A percentile compares a stretch with the other conserved stretches of the same genome.
Conservation (phyloP, 2,329 filamentous ascomycete genomes). For the Diaporthe citrichinensis region DNA sequence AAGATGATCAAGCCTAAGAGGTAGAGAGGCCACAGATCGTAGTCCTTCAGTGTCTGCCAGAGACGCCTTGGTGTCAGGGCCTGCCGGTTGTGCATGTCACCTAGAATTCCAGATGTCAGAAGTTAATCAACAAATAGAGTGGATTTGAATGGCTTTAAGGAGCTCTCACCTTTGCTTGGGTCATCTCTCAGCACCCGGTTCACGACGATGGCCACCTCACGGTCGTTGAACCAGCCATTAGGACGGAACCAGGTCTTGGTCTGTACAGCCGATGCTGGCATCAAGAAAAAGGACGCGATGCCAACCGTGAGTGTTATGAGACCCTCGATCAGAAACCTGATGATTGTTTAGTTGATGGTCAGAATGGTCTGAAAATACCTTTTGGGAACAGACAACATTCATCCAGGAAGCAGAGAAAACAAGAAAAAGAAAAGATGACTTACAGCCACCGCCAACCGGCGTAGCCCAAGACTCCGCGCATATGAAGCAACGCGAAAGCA, state of each 20-base stretch:
- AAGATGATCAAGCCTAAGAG: constrained; percentile 62
- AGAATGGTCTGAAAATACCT: too few species aligned
- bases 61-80: constrained; percentile 63
- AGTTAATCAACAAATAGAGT: neutral
- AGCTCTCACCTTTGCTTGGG: constrained; percentile 59
- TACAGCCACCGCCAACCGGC: constrained; percentile 61
- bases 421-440: neutral
- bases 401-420: too few species aligned
- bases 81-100: constrained; percentile 70
- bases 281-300: constrained; percentile 64
- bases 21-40: constrained; percentile 70
- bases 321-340: constrained; percentile 63
- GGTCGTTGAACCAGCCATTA: constrained; percentile 70
- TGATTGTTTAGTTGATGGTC: neutral
- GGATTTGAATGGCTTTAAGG: fast-evolving
- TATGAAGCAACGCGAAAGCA: constrained; percentile 54
- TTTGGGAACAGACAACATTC: too few species aligned
- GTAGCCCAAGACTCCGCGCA: constrained; percentile 55
- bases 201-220: constrained; percentile 70
- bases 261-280: constrained; percentile 64
- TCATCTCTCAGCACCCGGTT: constrained; percentile 71
- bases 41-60: constrained; percentile 66
- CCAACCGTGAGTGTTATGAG: constrained; percentile 66
- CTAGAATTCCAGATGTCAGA: constrained; percentile 42
- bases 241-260: constrained; percentile 65